Base-by-base conservation (phyloP, 2,329 filamentous ascomycete species). In the Microdochium paspali region DNA sequence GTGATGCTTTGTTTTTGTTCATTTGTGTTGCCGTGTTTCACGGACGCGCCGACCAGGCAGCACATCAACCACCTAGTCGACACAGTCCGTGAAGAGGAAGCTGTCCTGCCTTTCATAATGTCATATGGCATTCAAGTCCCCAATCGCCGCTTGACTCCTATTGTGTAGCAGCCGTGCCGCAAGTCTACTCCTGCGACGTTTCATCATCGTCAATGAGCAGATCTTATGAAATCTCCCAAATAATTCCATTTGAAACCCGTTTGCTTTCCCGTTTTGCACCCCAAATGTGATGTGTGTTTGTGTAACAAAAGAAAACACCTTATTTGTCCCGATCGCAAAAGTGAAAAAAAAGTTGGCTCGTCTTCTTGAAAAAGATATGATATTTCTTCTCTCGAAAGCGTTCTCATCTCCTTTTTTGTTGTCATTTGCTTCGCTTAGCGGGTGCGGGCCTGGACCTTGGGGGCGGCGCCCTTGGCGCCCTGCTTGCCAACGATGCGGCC, bases 401-500 rank as follows among this genome's bases (percentile, higher is more conserved):
- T n/a, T n/a, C 26, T 28, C 26, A 28, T 49, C n/a, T n/a, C n/a
- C n/a, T n/a, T n/a, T n/a, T n/a, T n/a, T n/a, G n/a, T n/a, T n/a
- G n/a, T n/a, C n/a, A n/a, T 46, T 49, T 48, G 40, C 35, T 44
- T 26, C 43, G 30, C 62, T 87, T 89, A 95, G 76, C 90, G 90
- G 76, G 80, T 85, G 67, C 84, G 90, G 68, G 87, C 83, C 69
- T 85, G 79, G 63, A 89, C 84, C 86, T 96, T 96, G 67, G 77
- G 73, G 62, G 80, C 82, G 61, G 90, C 82, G 65, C 93, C 93
- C 84, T 95, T 95, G 58, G 89, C 85, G 66, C 89, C 90, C 82
- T 95, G 89, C 87, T 98, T 98, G 84, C 89, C 90, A 71, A 85
- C 77, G 70, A 95, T 87, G 72, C 87, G 84, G 65, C 74, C 71